These are phyloP conservation scores for Pseudogymnoascus sp. DNA, from an alignment of 2,329 filamentous ascomycete genomes.

Conservation along the genomic window DNA sequence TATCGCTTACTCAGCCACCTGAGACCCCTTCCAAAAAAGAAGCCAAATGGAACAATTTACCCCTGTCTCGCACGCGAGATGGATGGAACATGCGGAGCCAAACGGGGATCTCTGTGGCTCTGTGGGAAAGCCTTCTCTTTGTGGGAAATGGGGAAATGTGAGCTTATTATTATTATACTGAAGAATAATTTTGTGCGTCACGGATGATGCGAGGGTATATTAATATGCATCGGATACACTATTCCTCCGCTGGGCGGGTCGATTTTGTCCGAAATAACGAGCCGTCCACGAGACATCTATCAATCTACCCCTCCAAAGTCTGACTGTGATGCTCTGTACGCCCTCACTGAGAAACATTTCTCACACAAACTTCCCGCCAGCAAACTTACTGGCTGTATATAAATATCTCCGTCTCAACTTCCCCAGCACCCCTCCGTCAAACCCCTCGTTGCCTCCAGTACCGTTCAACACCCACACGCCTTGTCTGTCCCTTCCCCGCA, in stretches of 20 bases:
- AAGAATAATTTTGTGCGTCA: not conserved
- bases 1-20: slow-evolving; percentile 1
- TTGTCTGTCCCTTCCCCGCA: not conserved
- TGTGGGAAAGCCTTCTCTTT: not conserved
- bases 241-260: not conserved
- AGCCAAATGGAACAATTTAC: slow-evolving; percentile 5
- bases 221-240: not conserved
- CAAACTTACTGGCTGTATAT: not conserved
- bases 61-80: slow-evolving; percentile 6
- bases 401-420: not conserved
- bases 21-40: not conserved
- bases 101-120: not conserved
- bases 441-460: not conserved
- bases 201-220: not conserved
- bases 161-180: not conserved
- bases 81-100: not conserved
- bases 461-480: not conserved
- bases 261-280: not conserved
- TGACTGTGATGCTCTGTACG: not conserved
- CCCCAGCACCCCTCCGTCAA: not conserved
- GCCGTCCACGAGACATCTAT: not conserved
- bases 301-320: not conserved
- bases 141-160: not conserved
- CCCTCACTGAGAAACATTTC: not conserved
- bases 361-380: not conserved